phyloP scores from a whole-genome alignment of 2,329 filamentous ascomycete species.

The Cryphonectria carpinicola region DNA sequence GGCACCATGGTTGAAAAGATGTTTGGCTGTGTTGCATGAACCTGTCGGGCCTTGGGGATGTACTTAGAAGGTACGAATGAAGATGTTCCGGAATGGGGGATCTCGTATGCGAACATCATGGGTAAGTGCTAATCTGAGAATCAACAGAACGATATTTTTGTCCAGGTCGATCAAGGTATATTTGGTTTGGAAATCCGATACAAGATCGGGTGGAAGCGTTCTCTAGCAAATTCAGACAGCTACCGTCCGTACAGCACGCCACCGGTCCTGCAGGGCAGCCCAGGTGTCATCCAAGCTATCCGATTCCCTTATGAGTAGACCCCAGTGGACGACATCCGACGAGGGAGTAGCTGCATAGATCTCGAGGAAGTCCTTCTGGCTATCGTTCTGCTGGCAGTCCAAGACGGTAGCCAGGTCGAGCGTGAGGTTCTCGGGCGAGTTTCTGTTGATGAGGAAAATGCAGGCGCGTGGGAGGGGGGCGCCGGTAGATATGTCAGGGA shows the following conservation, averaged over 20 bases:
- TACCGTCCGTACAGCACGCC: neutral
- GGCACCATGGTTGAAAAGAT: no score
- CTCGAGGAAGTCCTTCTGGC: slow-evolving; percentile 10
- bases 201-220: neutral
- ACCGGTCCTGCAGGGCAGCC: slow-evolving; percentile 10
- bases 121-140: no score
- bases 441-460: slow-evolving; percentile 75
- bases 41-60: no score
- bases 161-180: no score
- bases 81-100: no score
- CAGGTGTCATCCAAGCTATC: slow-evolving; percentile 8
- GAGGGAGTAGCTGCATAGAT: slow-evolving; percentile 1
- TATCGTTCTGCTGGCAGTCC: slow-evolving; percentile 58
- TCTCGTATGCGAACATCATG: no score
- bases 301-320: slow-evolving; percentile 1
- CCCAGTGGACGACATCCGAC: neutral
- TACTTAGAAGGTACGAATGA: no score
- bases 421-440: slow-evolving; percentile 71
- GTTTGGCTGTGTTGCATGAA: no score
- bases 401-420: slow-evolving; percentile 64
- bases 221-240: neutral
- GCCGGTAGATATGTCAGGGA: slow-evolving; percentile 43
- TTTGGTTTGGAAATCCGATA: no score
- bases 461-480: slow-evolving; percentile 49
- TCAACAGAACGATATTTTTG: no score